phyloP scores from a whole-genome alignment of 495 filamentous ascomycete species.

The Bacidia rubella region DNA sequence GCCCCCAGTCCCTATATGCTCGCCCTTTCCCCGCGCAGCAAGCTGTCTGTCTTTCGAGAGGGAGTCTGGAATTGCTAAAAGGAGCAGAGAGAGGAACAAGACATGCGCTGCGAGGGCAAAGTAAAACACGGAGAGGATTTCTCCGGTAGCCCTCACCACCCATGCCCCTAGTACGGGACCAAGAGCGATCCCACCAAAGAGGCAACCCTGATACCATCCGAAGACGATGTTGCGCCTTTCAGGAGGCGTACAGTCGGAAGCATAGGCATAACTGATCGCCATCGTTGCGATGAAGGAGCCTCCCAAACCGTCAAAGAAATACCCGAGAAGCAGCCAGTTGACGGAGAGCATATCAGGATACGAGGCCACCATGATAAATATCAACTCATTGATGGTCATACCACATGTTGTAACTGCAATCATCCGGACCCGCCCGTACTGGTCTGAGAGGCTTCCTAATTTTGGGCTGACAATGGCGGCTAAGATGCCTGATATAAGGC shows the following conservation, averaged over 20 bases:
- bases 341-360: slow-evolving; percentile 58
- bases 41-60: slow-evolving; percentile 53
- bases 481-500: slow-evolving; percentile 55
- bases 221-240: slow-evolving; percentile 71
- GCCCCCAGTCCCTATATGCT: slow-evolving; percentile 13
- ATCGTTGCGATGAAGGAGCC: slow-evolving; percentile 77
- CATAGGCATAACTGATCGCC: slow-evolving; percentile 73
- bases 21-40: slow-evolving; percentile 53
- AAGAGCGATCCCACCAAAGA: slow-evolving; percentile 75
- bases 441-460: slow-evolving; percentile 75
- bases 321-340: slow-evolving; percentile 60
- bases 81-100: slow-evolving; percentile 54
- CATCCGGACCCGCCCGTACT: slow-evolving; percentile 63
- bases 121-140: slow-evolving; percentile 64
- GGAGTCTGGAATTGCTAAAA: slow-evolving; percentile 68
- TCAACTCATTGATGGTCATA: slow-evolving; percentile 51
- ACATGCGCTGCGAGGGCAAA: slow-evolving; percentile 55
- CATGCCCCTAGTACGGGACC: slow-evolving; percentile 71
- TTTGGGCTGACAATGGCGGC: slow-evolving; percentile 67
- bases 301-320: slow-evolving; percentile 62
- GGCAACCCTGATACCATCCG: slow-evolving; percentile 72
- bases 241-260: slow-evolving; percentile 72
- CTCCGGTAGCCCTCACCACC: slow-evolving; percentile 55
- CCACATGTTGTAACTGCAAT: slow-evolving; percentile 56
- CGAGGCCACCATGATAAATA: slow-evolving; percentile 62